Evolutionary conservation across 2,329 filamentous ascomycete genomes (phyloP), one percentile per base, ranked within the genome.

Genomic region (Sclerotinia spermophila): DNA sequence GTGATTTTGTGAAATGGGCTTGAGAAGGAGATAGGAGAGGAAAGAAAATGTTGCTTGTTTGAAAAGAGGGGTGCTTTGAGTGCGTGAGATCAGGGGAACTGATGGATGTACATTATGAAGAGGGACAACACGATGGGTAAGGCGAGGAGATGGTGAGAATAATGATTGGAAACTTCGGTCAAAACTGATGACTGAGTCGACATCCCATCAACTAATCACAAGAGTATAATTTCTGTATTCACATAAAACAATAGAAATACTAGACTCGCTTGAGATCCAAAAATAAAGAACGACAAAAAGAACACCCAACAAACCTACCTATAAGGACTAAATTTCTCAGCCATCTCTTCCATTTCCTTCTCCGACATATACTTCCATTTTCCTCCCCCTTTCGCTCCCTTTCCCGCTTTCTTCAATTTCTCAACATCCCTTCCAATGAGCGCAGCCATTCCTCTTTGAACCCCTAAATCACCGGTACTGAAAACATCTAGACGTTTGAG

Each of bases 281-380:
- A n/a, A 13, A 21, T n/a, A 45, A 17, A 19, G 8, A n/a, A 17
- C 0, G 35, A 21, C 13, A 17, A 27, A 11, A 27, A 11, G 1
- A 51, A 24, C 8, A 5, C 27, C 19, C 1, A 7, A 51, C 24
- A 24, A 40, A 71, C 82, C 82, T 77, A 89, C 87, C 89, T 85
- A 81, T 97, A 98, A 5, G 95, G 96, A 71, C 86, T 86, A 80
- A 97, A 99, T 78, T 85, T 88, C 71, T 90, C 91, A 19, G 93
- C 90, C 74, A 93, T 85, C 74, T 94, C 92, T 72, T 91, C 80
- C 96, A 99, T 98, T 72, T 98, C 96, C 79, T 89, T 87, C 82
- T 98, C 96, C 48, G 86, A 87, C 94, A 98, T 97, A 80, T 98
- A 99, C 84, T 98, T 98, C 91, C 94, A 98, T 83, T 98, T 98